Percentiles rank a stretch among this genome's conserved stretches.
Evolutionary conservation across 305 asterid species (phyloP).

Genomic region (Solanum aculeatissimum): DNA sequence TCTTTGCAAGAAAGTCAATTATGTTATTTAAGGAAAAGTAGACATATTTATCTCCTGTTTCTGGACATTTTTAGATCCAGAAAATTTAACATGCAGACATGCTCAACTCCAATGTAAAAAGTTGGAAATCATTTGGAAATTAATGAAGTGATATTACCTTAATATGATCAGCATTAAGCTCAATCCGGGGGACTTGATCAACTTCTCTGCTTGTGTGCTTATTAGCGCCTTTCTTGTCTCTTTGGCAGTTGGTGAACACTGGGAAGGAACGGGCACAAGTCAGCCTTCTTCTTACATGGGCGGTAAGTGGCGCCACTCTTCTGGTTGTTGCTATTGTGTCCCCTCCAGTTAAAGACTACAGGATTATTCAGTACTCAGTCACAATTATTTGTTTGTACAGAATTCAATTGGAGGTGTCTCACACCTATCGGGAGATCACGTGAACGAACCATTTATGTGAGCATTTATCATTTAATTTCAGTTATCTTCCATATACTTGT

Average conservation of each 20-base stretch:
- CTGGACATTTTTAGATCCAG: not conserved
- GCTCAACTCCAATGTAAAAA: not conserved
- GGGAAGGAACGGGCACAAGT: conserved; percentile 99
- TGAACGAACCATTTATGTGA: conserved; percentile 96
- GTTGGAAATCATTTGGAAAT: not conserved
- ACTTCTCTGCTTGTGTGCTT: conserved; percentile 10
- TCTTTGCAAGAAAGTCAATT: not conserved
- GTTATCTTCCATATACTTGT: not conserved
- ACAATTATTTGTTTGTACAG: conserved; percentile 29
- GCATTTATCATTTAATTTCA: conserved; percentile 16
- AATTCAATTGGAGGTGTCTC: conserved; percentile 94
- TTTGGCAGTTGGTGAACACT: conserved; percentile 84
- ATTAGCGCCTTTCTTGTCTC: not conserved
- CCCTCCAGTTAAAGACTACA: not conserved
- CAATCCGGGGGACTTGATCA: not conserved
- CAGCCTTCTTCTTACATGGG: conserved; percentile 96
- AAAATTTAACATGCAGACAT: not conserved
- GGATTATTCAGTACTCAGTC: conserved; percentile 11
- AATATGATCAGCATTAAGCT: not conserved
- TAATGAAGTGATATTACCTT: not conserved
- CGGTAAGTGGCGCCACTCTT: conserved; percentile 44
- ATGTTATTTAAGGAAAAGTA: not conserved
- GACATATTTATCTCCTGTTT: not conserved
- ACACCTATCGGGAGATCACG: conserved; percentile 86
- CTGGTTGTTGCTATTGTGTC: not conserved